phyloP scores from a whole-genome alignment of 2,329 filamentous ascomycete species.

The Drechslera avenae region DNA sequence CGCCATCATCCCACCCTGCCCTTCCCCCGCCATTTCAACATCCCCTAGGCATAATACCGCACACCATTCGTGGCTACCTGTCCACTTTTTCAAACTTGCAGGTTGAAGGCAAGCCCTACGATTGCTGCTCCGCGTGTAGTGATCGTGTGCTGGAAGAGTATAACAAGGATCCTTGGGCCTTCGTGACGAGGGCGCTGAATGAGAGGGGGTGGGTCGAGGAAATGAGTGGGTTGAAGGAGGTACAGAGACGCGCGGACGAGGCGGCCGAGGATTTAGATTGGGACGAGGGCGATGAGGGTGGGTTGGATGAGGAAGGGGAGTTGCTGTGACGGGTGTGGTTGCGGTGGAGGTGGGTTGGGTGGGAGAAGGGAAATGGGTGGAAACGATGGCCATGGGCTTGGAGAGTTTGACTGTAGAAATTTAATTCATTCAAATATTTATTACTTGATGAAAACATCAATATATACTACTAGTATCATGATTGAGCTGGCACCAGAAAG shows the following conservation, averaged over 20 bases:
- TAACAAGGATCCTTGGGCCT: constrained; percentile 71
- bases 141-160: constrained; percentile 71
- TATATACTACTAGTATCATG: too few relatives aligned
- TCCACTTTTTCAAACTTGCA: constrained; percentile 74
- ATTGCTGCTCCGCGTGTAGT: constrained; percentile 81
- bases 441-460: too few relatives aligned
- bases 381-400: too few relatives aligned
- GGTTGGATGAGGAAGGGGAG: constrained; percentile 64
- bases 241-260: constrained; percentile 59
- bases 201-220: constrained; percentile 81
- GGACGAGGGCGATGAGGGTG: constrained; percentile 49
- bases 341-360: too few relatives aligned
- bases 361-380: too few relatives aligned
- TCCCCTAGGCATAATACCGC: constrained; percentile 74
- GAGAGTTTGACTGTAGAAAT: too few relatives aligned
- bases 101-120: constrained; percentile 75
- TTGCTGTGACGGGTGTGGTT: constrained; percentile 32
- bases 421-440: too few relatives aligned
- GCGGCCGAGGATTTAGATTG: constrained; percentile 62
- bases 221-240: constrained; percentile 67
- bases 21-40: constrained; percentile 53
- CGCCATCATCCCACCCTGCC: constrained; percentile 29
- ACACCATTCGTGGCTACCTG: constrained; percentile 80
- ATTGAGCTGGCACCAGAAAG: too few relatives aligned
- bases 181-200: constrained; percentile 74